Evolutionary conservation across 2,329 filamentous ascomycete genomes (phyloP).

Genomic region (Ascocoryne sarcoides): DNA sequence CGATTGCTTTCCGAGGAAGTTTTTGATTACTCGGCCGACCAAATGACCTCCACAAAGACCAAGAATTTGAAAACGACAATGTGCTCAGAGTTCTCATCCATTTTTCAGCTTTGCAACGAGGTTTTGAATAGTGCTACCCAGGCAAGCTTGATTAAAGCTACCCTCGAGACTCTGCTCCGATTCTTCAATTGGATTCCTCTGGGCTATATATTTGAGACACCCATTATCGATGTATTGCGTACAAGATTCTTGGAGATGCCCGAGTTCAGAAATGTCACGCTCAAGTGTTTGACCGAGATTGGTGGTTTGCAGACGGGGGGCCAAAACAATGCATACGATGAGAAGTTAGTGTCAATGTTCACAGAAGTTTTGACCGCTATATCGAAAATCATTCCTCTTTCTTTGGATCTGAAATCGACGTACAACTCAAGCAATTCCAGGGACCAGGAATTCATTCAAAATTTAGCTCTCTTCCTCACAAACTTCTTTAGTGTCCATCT

Average conservation of each 20-base stretch:
- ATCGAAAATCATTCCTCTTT: slow-evolving; percentile 83
- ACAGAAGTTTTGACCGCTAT: slow-evolving; percentile 92
- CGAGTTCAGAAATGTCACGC: slow-evolving; percentile 91
- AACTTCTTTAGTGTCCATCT: slow-evolving; percentile 96
- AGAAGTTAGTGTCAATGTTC: slow-evolving; percentile 97
- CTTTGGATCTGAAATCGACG: slow-evolving; percentile 81
- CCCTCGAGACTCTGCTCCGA: slow-evolving; percentile 85
- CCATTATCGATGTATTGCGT: slow-evolving; percentile 87
- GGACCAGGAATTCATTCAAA: slow-evolving; percentile 97
- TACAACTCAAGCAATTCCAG: slow-evolving; percentile 85
- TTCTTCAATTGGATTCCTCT: slow-evolving; percentile 99
- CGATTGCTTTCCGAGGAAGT: slow-evolving; percentile 94
- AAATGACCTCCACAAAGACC: slow-evolving; percentile 98
- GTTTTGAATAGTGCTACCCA: slow-evolving; percentile 86
- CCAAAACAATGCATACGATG: slow-evolving; percentile 69
- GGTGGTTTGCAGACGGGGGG: slow-evolving; percentile 77
- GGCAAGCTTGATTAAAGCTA: slow-evolving; percentile 87
- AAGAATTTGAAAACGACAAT: slow-evolving; percentile 96
- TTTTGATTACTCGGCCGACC: slow-evolving; percentile 96
- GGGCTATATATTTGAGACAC: slow-evolving; percentile 97
- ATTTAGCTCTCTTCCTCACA: slow-evolving; percentile 88
- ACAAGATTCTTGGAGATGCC: slow-evolving; percentile 87
- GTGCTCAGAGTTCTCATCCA: slow-evolving; percentile 97
- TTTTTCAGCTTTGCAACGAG: slow-evolving; percentile 95
- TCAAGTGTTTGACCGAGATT: slow-evolving; percentile 96